Conservation (phyloP, 495 filamentous ascomycete genomes). For the Pyrenula aspistea region DNA sequence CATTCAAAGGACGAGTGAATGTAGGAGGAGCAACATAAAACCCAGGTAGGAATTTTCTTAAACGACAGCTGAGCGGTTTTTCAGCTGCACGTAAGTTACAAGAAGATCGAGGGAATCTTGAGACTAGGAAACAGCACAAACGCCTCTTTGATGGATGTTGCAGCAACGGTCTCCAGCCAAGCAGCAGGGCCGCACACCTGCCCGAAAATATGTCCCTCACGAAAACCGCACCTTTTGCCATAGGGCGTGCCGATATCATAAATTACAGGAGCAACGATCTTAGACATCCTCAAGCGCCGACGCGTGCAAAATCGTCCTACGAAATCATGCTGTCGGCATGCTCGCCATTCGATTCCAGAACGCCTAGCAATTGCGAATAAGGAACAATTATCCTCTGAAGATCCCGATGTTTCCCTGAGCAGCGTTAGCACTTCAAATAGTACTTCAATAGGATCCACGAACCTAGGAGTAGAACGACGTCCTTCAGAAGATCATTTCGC, state of each 20-base stretch:
- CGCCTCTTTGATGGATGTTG: too few relatives aligned
- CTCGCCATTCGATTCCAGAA: conserved; percentile 32
- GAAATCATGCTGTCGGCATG: conserved; percentile 44
- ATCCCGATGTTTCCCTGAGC: conserved; percentile 76
- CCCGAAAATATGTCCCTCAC: too few relatives aligned
- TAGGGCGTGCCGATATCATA: background rate
- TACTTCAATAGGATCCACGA: conserved; percentile 23
- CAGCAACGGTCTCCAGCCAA: too few relatives aligned
- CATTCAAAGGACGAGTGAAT: too few relatives aligned
- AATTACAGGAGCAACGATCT: background rate
- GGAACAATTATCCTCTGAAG: conserved; percentile 85
- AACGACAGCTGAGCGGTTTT: too few relatives aligned
- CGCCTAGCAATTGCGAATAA: conserved; percentile 64
- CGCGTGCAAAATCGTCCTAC: conserved; percentile 9
- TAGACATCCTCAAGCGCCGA: background rate
- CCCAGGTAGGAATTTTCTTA: too few relatives aligned
- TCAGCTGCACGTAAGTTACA: too few relatives aligned
- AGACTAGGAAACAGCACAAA: too few relatives aligned
- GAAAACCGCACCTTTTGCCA: too few relatives aligned
- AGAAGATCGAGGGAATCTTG: too few relatives aligned
- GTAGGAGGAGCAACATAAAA: too few relatives aligned
- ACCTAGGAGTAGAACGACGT: conserved; percentile 87
- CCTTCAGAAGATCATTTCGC: conserved; percentile 70
- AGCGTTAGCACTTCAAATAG: conserved; percentile 16
- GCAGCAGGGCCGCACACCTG: too few relatives aligned